A percentile compares a stretch with the other conserved stretches of the same genome.
Conservation (phyloP, 2,329 filamentous ascomycete species). For the Didymosphaeria variabile region DNA sequence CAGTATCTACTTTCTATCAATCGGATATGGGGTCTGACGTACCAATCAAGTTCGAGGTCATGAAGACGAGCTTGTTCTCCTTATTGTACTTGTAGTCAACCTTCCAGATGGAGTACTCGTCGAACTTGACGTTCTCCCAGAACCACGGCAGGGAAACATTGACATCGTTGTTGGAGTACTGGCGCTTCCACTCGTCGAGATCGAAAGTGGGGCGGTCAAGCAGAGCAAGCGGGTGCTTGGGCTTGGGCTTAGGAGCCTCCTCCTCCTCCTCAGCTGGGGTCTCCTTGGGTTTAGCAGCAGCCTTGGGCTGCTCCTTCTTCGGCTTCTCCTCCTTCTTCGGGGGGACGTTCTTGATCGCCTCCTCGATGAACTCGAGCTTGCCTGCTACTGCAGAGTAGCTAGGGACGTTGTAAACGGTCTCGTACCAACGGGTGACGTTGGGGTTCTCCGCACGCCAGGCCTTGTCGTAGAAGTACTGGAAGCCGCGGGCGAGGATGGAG, state of each 20-base stretch:
- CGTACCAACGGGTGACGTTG: conserved; percentile 91
- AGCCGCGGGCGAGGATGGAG: conserved; percentile 82
- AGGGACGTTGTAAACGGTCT: conserved; percentile 91
- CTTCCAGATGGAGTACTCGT: conserved; percentile 96
- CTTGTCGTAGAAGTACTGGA: conserved; percentile 95
- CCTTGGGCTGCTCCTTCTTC: conserved; percentile 75
- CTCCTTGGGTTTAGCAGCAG: conserved; percentile 61
- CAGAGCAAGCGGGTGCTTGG: conserved; percentile 94
- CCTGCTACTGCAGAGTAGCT: conserved; percentile 84
- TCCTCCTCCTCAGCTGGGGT: conserved; percentile 68
- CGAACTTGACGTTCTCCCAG: conserved; percentile 94
- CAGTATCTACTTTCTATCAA: conserved; percentile 19
- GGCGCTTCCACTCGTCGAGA: conserved; percentile 98
- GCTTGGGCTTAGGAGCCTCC: conserved; percentile 76
- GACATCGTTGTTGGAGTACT: conserved; percentile 94
- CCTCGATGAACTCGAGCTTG: conserved; percentile 81
- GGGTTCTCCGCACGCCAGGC: conserved; percentile 84
- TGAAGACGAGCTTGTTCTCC: conserved; percentile 96
- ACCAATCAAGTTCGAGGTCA: conserved; percentile 97
- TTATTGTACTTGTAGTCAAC: conserved; percentile 99
- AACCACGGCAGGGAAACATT: conserved; percentile 91
- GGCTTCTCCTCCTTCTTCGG: conserved; percentile 72
- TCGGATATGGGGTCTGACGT: conserved; percentile 31
- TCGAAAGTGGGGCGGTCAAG: conserved; percentile 82
- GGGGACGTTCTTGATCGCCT: conserved; percentile 75